These are phyloP conservation scores for Linderniella brevidens DNA, from an alignment of 257 asterid species.

Conservation along the genomic window DNA sequence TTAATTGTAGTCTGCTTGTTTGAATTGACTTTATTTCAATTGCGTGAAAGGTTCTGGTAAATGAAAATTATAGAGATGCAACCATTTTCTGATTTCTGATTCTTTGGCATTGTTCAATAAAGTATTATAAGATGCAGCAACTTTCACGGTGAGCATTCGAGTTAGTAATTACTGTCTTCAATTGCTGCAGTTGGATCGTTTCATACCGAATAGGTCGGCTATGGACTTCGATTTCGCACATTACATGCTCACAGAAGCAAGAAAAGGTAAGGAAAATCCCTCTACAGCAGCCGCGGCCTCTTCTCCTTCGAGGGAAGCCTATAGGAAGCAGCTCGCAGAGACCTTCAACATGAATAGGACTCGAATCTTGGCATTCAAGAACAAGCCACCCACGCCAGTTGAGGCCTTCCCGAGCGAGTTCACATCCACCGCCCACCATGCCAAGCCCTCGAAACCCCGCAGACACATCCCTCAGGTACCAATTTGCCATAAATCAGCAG, in stretches of 20 bases:
- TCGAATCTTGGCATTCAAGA: too few species aligned
- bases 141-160: too few species aligned
- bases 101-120: too few species aligned
- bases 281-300: slow-evolving; percentile 11
- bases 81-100: too few species aligned
- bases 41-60: too few species aligned
- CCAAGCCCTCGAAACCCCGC: slow-evolving; percentile 44
- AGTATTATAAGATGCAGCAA: too few species aligned
- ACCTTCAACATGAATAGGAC: slow-evolving; percentile 55
- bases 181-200: slow-evolving; percentile 62
- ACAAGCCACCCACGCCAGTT: slow-evolving; percentile 48
- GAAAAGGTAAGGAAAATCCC: slow-evolving; percentile 78
- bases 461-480: slow-evolving; percentile 69
- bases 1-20: too few species aligned
- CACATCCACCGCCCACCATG: slow-evolving; percentile 25
- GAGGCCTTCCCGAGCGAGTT: slow-evolving; percentile 38
- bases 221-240: slow-evolving; percentile 73
- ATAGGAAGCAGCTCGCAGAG: slow-evolving; percentile 62
- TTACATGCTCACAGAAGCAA: slow-evolving; percentile 57
- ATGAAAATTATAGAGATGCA: too few species aligned
- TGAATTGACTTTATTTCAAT: too few species aligned
- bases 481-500: not conserved
- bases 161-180: not conserved
- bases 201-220: slow-evolving; percentile 76
- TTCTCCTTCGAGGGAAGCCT: slow-evolving; percentile 69